phyloP scores from a whole-genome alignment of 75 land plant genomes.

The Cupressus sempervirens region DNA sequence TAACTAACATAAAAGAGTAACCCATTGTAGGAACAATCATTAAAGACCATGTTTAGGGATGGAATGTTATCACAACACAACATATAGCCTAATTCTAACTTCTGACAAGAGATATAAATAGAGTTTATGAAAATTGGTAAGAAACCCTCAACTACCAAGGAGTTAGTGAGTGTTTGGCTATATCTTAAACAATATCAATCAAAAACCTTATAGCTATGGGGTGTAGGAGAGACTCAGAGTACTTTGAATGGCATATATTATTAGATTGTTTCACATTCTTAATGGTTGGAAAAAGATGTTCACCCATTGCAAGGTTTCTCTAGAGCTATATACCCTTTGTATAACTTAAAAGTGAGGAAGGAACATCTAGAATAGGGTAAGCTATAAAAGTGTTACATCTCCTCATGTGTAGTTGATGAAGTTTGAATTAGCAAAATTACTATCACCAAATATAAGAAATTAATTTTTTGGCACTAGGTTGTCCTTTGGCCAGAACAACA shows the following conservation, averaged over 20 bases:
- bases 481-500: conserved; percentile 84
- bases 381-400: conserved; percentile 73
- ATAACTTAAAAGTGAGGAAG: conserved; percentile 65
- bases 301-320: conserved; percentile 57
- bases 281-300: conserved; percentile 18
- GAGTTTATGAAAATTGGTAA: no score
- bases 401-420: conserved; percentile 66
- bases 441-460: conserved; percentile 79
- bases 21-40: no score
- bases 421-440: conserved; percentile 79
- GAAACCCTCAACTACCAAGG: no score
- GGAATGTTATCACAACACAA: no score
- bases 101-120: no score
- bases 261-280: neutral
- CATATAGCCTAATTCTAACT: no score
- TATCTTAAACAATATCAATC: no score
- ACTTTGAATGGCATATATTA: conserved; percentile 7
- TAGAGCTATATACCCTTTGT: conserved; percentile 71
- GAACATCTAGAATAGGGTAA: conserved; percentile 45
- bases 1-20: no score
- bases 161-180: no score
- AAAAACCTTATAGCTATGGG: no score
- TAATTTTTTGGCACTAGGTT: conserved; percentile 77
- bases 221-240: no score
- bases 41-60: no score